Conservation (phyloP, 2,329 filamentous ascomycete genomes). For the Sarocladium oryzae region DNA sequence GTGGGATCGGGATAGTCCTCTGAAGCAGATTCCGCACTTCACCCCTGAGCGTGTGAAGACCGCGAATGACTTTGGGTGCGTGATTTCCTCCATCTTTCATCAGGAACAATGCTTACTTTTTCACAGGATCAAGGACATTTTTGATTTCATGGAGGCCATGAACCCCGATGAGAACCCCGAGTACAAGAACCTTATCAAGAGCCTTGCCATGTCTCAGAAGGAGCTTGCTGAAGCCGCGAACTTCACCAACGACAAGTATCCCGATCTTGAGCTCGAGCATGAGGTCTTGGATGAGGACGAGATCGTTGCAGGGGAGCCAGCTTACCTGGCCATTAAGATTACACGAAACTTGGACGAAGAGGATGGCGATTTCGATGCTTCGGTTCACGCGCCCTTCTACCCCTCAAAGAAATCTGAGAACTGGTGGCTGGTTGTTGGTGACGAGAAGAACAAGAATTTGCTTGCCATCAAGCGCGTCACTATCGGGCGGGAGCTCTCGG, state of each 20-base stretch:
- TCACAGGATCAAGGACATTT: slow-evolving; percentile 77
- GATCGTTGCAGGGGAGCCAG: slow-evolving; percentile 72
- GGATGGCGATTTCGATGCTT: slow-evolving; percentile 59
- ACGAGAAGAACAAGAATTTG: slow-evolving; percentile 80
- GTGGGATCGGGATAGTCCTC: slow-evolving; percentile 95
- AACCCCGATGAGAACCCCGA: slow-evolving; percentile 87
- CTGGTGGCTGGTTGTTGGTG: slow-evolving; percentile 96
- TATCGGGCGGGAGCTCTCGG: slow-evolving; percentile 69
- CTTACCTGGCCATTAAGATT: slow-evolving; percentile 78
- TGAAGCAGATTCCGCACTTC: slow-evolving; percentile 98
- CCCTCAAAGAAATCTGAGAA: slow-evolving; percentile 89
- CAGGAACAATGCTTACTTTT: slow-evolving; percentile 23
- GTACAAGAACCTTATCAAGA: slow-evolving; percentile 69
- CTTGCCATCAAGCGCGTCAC: slow-evolving; percentile 93
- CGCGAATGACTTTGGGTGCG: slow-evolving; percentile 70
- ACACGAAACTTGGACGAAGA: slow-evolving; percentile 74
- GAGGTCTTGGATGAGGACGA: slow-evolving; percentile 75
- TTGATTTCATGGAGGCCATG: slow-evolving; percentile 99
- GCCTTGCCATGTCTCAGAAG: slow-evolving; percentile 69
- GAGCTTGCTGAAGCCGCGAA: slow-evolving; percentile 85
- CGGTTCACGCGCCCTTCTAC: slow-evolving; percentile 93
- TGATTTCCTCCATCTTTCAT: slow-evolving; percentile 17
- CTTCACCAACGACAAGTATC: slow-evolving; percentile 96
- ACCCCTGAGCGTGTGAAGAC: slow-evolving; percentile 74
- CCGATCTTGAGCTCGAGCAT: slow-evolving; percentile 87